These are phyloP conservation scores for Umbellularia californica DNA, from an alignment of 164 flowering plant species.

Conservation along the genomic window DNA sequence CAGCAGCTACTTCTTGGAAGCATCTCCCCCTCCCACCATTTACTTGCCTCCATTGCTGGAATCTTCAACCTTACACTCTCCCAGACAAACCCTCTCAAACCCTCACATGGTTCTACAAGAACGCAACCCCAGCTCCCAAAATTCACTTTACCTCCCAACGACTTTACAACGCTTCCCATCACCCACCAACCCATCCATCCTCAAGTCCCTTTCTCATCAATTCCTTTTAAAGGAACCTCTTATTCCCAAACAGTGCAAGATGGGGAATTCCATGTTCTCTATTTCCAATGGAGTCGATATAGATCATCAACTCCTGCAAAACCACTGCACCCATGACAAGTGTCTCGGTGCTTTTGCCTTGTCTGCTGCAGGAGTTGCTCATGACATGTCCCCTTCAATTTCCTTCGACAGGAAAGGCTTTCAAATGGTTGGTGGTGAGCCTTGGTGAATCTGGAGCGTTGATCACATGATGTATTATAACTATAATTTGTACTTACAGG, in stretches of 20 bases:
- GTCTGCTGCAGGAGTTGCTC: slow-evolving; percentile 4
- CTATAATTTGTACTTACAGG: too few relatives aligned
- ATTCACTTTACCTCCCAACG: slow-evolving; percentile 5
- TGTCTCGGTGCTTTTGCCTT: slow-evolving; percentile 22
- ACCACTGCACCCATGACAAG: slow-evolving; percentile 30
- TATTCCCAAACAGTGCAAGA: slow-evolving; percentile 36
- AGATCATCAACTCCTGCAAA: slow-evolving; percentile 10
- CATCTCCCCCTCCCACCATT: slow-evolving; percentile 3
- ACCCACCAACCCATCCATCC: background rate
- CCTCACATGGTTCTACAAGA: slow-evolving; percentile 16
- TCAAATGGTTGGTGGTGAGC: slow-evolving; percentile 30
- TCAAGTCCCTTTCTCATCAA: slow-evolving; percentile 35
- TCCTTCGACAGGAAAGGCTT: slow-evolving; percentile 30
- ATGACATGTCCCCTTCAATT: slow-evolving; percentile 37
- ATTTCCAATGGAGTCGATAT: slow-evolving; percentile 21
- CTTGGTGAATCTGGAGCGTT: slow-evolving; percentile 28
- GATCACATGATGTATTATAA: background rate
- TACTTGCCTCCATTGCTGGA: slow-evolving; percentile 32
- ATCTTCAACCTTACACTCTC: slow-evolving; percentile 8
- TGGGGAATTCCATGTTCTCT: slow-evolving; percentile 25
- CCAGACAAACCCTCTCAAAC: slow-evolving; percentile 13
- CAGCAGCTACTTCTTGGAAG: slow-evolving; percentile 13
- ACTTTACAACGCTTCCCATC: slow-evolving; percentile 17
- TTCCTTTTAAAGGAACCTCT: slow-evolving; percentile 12
- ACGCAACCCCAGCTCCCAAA: slow-evolving; percentile 19